These are phyloP conservation scores for Fusarium chlamydosporum DNA, from an alignment of 2,329 filamentous ascomycete species.

Conservation along the genomic window DNA sequence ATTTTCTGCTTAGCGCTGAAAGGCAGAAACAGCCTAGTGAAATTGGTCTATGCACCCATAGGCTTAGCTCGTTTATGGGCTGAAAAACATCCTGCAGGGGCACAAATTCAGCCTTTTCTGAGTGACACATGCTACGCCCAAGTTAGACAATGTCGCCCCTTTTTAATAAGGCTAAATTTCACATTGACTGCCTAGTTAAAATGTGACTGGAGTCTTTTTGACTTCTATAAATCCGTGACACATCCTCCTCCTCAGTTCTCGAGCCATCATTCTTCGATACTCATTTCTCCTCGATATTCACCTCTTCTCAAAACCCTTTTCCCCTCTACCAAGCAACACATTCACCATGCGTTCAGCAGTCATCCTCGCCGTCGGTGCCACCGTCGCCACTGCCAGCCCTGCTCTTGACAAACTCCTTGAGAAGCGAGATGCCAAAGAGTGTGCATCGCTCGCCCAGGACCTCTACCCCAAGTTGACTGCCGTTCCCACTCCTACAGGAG, in stretches of 20 bases:
- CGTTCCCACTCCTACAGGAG: constrained; percentile 38
- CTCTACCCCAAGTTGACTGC: constrained; percentile 43
- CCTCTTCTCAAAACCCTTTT: background rate
- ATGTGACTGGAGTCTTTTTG: background rate
- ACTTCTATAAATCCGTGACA: background rate
- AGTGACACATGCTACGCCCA: too few species aligned
- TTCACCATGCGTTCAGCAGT: constrained; percentile 30
- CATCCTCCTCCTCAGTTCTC: background rate
- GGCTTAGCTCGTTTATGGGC: background rate
- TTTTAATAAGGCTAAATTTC: background rate
- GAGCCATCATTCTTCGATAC: too few species aligned
- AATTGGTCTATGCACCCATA: background rate
- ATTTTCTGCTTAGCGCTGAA: background rate
- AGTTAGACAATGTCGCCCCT: background rate
- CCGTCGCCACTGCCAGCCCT: constrained; percentile 18
- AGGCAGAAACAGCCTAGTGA: background rate
- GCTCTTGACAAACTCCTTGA: constrained; percentile 19
- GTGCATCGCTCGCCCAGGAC: constrained; percentile 37
- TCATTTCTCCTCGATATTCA: too few species aligned
- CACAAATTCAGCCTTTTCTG: background rate
- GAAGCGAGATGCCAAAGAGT: constrained; percentile 42
- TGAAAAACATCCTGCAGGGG: constrained; percentile 7
- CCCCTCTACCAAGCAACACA: background rate
- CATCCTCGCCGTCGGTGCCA: constrained; percentile 29
- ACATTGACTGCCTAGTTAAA: background rate